phyloP scores from a whole-genome alignment of 106 monocot genomes.

The Dendrobium nobile region DNA sequence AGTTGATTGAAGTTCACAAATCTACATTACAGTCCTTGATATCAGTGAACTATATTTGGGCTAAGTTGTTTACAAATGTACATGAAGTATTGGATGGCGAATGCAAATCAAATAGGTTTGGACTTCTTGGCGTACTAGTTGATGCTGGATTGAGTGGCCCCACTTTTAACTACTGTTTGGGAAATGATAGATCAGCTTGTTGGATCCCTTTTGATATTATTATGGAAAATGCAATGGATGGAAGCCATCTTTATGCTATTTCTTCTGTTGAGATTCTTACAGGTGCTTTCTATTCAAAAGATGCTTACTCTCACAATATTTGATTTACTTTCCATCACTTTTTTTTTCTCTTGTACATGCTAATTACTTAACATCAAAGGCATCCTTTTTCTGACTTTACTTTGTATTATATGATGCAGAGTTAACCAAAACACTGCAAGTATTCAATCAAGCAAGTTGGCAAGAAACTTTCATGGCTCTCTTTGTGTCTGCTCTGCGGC shows the following conservation, averaged over 20 bases:
- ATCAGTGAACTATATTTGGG: slow-evolving; percentile 23
- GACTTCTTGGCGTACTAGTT: slow-evolving; percentile 43
- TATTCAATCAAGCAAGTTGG: slow-evolving; percentile 81
- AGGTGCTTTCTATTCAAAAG: slow-evolving; percentile 30
- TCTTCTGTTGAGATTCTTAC: slow-evolving; percentile 69
- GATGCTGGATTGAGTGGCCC: slow-evolving; percentile 25
- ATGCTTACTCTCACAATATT: background rate
- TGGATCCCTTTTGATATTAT: slow-evolving; percentile 82
- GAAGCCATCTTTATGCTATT: slow-evolving; percentile 55
- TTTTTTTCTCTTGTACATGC: background rate
- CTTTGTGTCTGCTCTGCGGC: slow-evolving; percentile 75
- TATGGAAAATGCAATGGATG: slow-evolving; percentile 87
- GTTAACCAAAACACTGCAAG: slow-evolving; percentile 65
- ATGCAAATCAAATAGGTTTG: slow-evolving; percentile 21
- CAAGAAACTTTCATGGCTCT: slow-evolving; percentile 90
- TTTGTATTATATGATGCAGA: slow-evolving; percentile 27
- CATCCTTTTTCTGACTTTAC: background rate
- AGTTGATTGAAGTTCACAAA: slow-evolving; percentile 43
- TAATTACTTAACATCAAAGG: background rate
- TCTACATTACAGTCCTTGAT: slow-evolving; percentile 15
- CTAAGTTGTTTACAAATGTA: slow-evolving; percentile 42
- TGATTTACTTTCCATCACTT: background rate
- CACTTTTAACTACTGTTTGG: slow-evolving; percentile 22
- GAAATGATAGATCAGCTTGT: slow-evolving; percentile 44
- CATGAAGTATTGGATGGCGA: slow-evolving; percentile 24